These are phyloP conservation scores for Lactarius indigo DNA, from an alignment of 768 basidiomycete species.

Conservation along the genomic window DNA sequence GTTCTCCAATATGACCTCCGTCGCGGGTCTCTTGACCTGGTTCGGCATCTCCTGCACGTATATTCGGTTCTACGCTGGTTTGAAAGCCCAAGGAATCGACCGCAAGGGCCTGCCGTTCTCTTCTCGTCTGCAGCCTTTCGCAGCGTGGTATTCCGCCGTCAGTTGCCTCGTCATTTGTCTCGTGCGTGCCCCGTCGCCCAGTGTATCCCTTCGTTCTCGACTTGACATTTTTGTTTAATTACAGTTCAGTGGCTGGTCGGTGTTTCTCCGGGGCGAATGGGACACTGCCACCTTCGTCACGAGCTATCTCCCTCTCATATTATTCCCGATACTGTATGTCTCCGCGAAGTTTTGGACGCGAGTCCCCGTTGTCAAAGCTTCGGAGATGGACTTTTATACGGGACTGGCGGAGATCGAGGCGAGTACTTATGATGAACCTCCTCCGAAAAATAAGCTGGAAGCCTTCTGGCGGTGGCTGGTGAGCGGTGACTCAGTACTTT, in stretches of 20 bases:
- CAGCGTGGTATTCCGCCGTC: conserved; percentile 52
- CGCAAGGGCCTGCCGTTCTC: conserved; percentile 67
- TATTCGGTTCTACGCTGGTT: conserved; percentile 77
- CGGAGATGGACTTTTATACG: conserved; percentile 83
- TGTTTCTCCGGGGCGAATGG: conserved; percentile 57
- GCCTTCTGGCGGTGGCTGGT: conserved; percentile 81
- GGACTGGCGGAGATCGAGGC: conserved; percentile 42
- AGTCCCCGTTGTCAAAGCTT: conserved; percentile 41
- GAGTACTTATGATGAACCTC: conserved; percentile 55
- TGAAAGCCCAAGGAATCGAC: conserved; percentile 76
- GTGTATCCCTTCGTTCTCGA: conserved; percentile 32
- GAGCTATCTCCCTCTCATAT: conserved; percentile 64
- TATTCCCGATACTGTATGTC: conserved; percentile 75
- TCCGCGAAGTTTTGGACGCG: conserved; percentile 54
- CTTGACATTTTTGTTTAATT: not conserved
- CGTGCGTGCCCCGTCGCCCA: conserved; percentile 40
- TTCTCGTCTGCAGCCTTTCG: conserved; percentile 65
- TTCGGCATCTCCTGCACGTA: conserved; percentile 46
- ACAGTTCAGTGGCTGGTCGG: conserved; percentile 47
- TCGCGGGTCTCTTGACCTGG: conserved; percentile 48
- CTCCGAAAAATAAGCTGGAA: conserved; percentile 63
- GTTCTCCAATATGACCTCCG: conserved; percentile 62
- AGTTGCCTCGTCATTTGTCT: conserved; percentile 49
- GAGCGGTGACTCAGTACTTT: conserved; percentile 31
- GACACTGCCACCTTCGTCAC: conserved; percentile 69